Base-by-base conservation (phyloP, 2,329 filamentous ascomycete species). In the Colletotrichum euphorbiae region DNA sequence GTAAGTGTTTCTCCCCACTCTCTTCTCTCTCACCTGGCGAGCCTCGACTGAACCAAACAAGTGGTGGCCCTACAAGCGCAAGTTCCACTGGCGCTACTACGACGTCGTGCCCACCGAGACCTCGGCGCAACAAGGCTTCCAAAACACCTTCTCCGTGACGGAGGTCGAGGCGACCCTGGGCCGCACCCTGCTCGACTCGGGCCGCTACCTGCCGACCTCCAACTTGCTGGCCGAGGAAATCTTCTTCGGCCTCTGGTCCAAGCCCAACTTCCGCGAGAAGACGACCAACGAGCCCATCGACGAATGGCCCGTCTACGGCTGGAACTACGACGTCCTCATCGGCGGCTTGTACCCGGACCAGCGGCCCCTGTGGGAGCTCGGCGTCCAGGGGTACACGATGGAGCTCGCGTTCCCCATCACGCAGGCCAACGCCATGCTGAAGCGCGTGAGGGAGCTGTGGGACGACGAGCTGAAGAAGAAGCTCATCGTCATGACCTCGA, bases 11-110 rank as follows among this genome's bases (percentile, higher is more conserved):
- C 21, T 9, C 11, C 13, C n/a, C 3, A n/a, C n/a, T n/a, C 2
- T 12, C 6, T n/a, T 24, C 28, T 28, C 28, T 28, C 28, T 28
- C 6, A 7, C 28, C 7, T 2, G 28, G 1, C 28, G 28, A 28
- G 7, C 28, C 28, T 28, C 28, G 28, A 28, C 28, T 28, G 4
- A 8, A 15, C 15, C 11, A 24, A 5, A 8, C 31, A 15, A 8
- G 82, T 85, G 83, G 83, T 85, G 83, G 83, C 83, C 83, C 2
- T 83, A 82, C 72, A 79, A 82, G 68, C 77, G 74, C 69, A 84
- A 84, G 72, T 85, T 86, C 73, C 83, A 85, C 74, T 82, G 81
- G 75, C 79, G 83, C n/a, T 85, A 84, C 75, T 86, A 86, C 72
- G 82, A 85, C 71, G 73, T 78, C n/a, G 77, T 85, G 3, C 76